phyloP scores from a whole-genome alignment of 108 stramenopile species.

The Nitzschia putrida region DNA sequence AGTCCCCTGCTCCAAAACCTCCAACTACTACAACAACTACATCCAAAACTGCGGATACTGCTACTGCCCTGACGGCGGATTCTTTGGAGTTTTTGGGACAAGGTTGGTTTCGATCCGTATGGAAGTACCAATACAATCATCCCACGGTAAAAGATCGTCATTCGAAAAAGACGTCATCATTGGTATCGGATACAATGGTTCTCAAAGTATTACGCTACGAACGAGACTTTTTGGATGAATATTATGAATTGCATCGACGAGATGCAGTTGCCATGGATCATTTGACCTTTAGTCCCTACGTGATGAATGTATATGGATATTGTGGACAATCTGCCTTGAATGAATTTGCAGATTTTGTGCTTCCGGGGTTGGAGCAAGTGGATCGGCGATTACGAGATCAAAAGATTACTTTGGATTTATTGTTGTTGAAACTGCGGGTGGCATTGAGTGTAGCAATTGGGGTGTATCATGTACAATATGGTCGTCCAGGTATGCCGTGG shows the following conservation, averaged over 20 bases:
- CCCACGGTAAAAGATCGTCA: slow-evolving; percentile 10
- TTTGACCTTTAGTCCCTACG: slow-evolving; percentile 70
- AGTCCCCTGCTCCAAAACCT: no score
- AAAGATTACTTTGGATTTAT: slow-evolving; percentile 38
- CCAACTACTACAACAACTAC: no score
- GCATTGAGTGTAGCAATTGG: slow-evolving; percentile 71
- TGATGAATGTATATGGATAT: slow-evolving; percentile 82
- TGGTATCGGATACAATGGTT: slow-evolving; percentile 41
- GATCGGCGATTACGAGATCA: slow-evolving; percentile 59
- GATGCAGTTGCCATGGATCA: slow-evolving; percentile 90
- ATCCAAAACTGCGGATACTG: slow-evolving; percentile 11
- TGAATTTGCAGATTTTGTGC: slow-evolving; percentile 72
- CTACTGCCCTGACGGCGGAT: slow-evolving; percentile 7
- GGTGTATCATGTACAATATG: slow-evolving; percentile 70
- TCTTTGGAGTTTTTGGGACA: slow-evolving; percentile 57
- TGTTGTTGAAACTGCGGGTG: slow-evolving; percentile 65
- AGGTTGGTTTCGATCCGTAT: slow-evolving; percentile 85
- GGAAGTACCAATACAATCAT: slow-evolving; percentile 41
- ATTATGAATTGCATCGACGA: slow-evolving; percentile 79
- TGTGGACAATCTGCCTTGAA: slow-evolving; percentile 87
- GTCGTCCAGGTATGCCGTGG: slow-evolving; percentile 10
- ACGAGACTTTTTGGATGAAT: slow-evolving; percentile 79
- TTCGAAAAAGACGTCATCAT: background rate
- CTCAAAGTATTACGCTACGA: slow-evolving; percentile 80
- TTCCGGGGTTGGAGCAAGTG: slow-evolving; percentile 63